Conservation (phyloP, 2,329 filamentous ascomycete genomes). For the Ceratocystis papillata region DNA sequence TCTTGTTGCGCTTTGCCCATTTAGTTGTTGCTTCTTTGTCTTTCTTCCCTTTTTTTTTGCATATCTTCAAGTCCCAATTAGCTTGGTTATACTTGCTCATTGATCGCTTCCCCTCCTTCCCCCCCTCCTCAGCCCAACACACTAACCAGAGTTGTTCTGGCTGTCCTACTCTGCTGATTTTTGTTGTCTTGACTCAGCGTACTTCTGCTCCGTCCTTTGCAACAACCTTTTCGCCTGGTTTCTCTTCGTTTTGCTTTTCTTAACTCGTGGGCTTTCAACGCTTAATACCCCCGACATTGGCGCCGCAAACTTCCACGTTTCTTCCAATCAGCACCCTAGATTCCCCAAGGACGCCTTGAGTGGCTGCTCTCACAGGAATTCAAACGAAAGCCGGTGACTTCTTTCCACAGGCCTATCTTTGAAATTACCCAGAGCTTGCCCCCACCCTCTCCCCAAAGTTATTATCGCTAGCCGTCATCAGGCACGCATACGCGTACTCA, state of each 20-base stretch:
- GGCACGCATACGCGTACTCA: not conserved
- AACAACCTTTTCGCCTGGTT: not conserved
- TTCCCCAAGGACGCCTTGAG: constrained; percentile 24
- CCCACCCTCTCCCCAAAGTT: not conserved
- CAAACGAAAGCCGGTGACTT: not conserved
- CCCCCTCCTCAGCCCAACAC: not conserved
- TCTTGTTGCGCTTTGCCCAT: not conserved
- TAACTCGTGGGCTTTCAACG: not conserved
- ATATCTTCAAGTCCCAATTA: not conserved
- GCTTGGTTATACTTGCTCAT: not conserved
- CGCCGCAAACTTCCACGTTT: not conserved
- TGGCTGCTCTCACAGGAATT: constrained; percentile 22
- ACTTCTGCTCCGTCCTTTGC: not conserved
- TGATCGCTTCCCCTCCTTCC: not conserved
- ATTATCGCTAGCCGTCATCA: not conserved
- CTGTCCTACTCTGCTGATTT: not conserved
- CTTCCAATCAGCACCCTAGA: constrained; percentile 4
- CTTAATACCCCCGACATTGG: not conserved
- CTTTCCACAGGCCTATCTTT: not conserved
- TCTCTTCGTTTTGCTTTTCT: not conserved
- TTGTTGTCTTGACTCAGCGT: not conserved
- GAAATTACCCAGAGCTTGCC: not conserved
- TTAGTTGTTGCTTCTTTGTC: not conserved
- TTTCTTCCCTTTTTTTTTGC: constrained; percentile 10
- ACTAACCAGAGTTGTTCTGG: not conserved